phyloP scores from a whole-genome alignment of 768 basidiomycete species.

The Kwoniella dendrophila region DNA sequence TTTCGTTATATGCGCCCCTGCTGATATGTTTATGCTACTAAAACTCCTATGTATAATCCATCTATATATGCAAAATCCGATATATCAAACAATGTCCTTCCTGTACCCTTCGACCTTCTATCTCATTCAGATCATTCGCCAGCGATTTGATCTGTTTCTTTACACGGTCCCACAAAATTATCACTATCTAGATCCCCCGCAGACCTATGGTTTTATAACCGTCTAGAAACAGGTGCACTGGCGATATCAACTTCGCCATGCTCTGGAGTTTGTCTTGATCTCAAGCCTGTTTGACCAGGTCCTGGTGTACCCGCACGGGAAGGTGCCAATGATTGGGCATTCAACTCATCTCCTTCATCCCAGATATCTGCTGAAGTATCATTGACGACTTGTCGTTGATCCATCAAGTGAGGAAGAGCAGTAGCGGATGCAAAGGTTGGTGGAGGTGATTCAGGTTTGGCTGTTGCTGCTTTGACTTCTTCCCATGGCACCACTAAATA shows the following conservation, averaged over 20 bases:
- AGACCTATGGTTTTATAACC: conserved; percentile 6
- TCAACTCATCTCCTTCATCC: conserved; percentile 50
- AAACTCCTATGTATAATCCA: neutral
- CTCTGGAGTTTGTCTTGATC: conserved; percentile 12
- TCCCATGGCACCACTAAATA: conserved; percentile 69
- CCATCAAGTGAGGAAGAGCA: conserved; percentile 58
- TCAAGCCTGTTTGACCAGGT: conserved; percentile 13
- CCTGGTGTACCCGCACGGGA: conserved; percentile 37
- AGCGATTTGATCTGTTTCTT: too few species aligned
- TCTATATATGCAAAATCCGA: too few species aligned
- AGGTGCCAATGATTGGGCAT: conserved; percentile 19
- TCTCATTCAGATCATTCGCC: too few species aligned
- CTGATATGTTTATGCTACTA: neutral
- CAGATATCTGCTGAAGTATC: conserved; percentile 54
- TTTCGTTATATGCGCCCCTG: neutral
- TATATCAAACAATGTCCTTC: too few species aligned
- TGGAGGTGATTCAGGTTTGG: conserved; percentile 53
- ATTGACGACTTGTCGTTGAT: conserved; percentile 61
- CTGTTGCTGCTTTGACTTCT: conserved; percentile 57
- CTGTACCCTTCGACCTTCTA: too few species aligned
- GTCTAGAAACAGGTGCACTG: conserved; percentile 34
- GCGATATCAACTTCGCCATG: conserved; percentile 44
- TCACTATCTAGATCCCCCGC: too few species aligned
- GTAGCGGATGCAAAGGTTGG: conserved; percentile 52
- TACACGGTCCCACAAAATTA: too few species aligned